phyloP scores from a whole-genome alignment of 2,329 filamentous ascomycete species.

The Aspergillus sp. region DNA sequence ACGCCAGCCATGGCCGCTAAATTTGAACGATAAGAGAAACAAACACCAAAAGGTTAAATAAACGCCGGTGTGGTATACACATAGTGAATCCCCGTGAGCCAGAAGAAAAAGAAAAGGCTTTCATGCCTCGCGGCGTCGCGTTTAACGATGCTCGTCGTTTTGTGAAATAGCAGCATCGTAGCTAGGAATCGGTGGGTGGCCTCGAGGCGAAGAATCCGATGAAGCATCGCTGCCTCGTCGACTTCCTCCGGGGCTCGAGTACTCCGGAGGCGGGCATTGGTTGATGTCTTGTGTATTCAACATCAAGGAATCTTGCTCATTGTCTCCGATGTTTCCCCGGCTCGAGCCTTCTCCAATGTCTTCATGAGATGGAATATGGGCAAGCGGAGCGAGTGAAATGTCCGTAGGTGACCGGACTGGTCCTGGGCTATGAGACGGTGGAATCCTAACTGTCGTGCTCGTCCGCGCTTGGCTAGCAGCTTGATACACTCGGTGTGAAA shows the following conservation, averaged over 20 bases:
- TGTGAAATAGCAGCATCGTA: conserved; percentile 68
- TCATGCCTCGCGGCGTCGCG: neutral
- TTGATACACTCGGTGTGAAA: conserved; percentile 38
- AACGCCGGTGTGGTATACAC: neutral
- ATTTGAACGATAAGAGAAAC: conserved; percentile 8
- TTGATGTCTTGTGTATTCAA: conserved; percentile 26
- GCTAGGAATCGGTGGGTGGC: conserved; percentile 70
- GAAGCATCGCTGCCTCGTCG: conserved; percentile 54
- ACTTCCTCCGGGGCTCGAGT: conserved; percentile 53
- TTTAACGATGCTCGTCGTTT: conserved; percentile 1
- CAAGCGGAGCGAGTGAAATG: conserved; percentile 85
- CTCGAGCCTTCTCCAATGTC: conserved; percentile 72
- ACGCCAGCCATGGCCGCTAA: conserved; percentile 28
- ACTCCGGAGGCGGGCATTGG: conserved; percentile 37
- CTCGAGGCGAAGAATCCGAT: conserved; percentile 47
- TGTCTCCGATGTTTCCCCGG: conserved; percentile 27
- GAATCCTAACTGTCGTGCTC: conserved; percentile 72
- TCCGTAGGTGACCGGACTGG: conserved; percentile 89
- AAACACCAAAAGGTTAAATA: conserved; percentile 1
- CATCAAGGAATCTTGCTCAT: conserved; percentile 13
- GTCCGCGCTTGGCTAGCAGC: conserved; percentile 67
- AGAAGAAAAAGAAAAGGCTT: conserved; percentile 1
- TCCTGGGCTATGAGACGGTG: conserved; percentile 75
- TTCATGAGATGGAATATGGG: conserved; percentile 61
- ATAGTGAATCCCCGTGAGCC: neutral